These are phyloP conservation scores for Trichomonas gallinae DNA, from an alignment of 208 protist genomes.

Conservation along the genomic window DNA sequence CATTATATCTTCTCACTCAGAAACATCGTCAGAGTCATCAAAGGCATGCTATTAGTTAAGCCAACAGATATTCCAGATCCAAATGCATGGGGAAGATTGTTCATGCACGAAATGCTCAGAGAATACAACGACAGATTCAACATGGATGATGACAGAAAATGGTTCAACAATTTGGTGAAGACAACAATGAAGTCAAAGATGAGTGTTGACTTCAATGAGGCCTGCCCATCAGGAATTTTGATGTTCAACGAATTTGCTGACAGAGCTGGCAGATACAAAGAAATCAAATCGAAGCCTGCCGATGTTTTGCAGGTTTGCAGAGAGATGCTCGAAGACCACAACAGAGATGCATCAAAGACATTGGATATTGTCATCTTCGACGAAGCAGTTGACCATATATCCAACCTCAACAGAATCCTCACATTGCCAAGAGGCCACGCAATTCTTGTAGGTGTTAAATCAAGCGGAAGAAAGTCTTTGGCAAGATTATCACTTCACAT, in stretches of 20 bases:
- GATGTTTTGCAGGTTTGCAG: constrained; percentile 51
- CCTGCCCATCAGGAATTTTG: constrained; percentile 32
- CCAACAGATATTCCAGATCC: constrained; percentile 59
- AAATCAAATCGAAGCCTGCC: constrained; percentile 24
- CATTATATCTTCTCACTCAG: constrained; percentile 96
- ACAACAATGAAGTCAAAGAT: background rate
- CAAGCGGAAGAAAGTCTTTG: constrained; percentile 56
- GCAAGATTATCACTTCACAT: constrained; percentile 57
- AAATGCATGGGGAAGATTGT: constrained; percentile 66
- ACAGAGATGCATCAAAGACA: constrained; percentile 41
- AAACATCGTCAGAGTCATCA: constrained; percentile 78
- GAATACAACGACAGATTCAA: constrained; percentile 89
- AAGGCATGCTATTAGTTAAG: constrained; percentile 70
- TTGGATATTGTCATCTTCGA: constrained; percentile 63
- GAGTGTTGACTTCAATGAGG: too few species aligned
- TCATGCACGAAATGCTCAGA: constrained; percentile 85
- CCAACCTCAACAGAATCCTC: constrained; percentile 55
- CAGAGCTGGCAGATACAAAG: constrained; percentile 28
- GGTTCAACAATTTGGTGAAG: constrained; percentile 59
- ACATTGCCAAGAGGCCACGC: constrained; percentile 49
- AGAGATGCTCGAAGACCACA: constrained; percentile 63
- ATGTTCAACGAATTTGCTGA: constrained; percentile 56
- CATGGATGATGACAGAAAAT: constrained; percentile 71
- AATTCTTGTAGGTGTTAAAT: constrained; percentile 61
- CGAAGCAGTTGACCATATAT: constrained; percentile 59